Evolutionary conservation across 2,329 filamentous ascomycete species (phyloP).

Genomic region (Scytalidium lignicola): DNA sequence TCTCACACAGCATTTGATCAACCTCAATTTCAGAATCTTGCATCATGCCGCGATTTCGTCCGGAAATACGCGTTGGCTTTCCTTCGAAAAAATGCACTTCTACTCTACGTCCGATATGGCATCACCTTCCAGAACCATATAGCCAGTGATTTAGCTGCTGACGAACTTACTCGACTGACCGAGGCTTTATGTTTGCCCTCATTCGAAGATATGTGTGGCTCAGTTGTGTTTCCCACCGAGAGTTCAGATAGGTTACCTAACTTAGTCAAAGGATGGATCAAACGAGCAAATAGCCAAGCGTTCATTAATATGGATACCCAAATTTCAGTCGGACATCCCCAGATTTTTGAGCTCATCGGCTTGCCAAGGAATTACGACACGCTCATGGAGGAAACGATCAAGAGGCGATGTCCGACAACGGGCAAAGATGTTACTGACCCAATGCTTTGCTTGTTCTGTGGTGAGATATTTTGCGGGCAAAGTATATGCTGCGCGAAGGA

Average conservation of each 20-base stretch:
- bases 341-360: slow-evolving; percentile 90
- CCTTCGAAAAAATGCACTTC: slow-evolving; percentile 75
- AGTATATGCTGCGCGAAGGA: slow-evolving; percentile 81
- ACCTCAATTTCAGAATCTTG: slow-evolving; percentile 46
- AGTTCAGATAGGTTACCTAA: slow-evolving; percentile 25
- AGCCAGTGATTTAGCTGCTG: slow-evolving; percentile 56
- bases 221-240: slow-evolving; percentile 17
- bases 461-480: slow-evolving; percentile 94
- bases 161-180: slow-evolving; percentile 79
- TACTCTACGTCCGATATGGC: slow-evolving; percentile 83
- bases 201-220: slow-evolving; percentile 71
- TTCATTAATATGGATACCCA: neutral
- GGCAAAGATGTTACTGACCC: slow-evolving; percentile 90
- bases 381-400: slow-evolving; percentile 86
- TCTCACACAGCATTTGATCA: slow-evolving; percentile 48
- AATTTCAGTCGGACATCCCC: slow-evolving; percentile 65
- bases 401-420: slow-evolving; percentile 77
- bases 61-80: slow-evolving; percentile 86
- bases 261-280: slow-evolving; percentile 67
- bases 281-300: slow-evolving; percentile 7
- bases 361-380: slow-evolving; percentile 88
- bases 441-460: slow-evolving; percentile 88
- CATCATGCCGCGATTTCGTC: slow-evolving; percentile 55
- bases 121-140: slow-evolving; percentile 76
- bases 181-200: slow-evolving; percentile 70